Evolutionary conservation across 1,284 basidiomycete species (phyloP), one percentile per base, ranked within the genome.

Genomic region (Ceratobasidium sp.): DNA sequence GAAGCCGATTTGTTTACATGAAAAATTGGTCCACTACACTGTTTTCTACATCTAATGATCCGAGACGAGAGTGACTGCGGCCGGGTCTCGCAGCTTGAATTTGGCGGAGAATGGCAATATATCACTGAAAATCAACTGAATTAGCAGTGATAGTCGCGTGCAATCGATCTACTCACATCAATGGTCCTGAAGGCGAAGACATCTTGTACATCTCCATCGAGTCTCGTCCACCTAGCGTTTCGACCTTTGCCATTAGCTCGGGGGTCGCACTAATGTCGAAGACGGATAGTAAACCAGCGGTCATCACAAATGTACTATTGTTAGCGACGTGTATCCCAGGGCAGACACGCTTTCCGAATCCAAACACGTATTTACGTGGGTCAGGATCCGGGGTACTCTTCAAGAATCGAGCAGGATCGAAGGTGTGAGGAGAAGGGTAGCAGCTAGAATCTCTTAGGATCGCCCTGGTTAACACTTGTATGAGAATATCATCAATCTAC

Each of bases 351-450:
- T 45, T 43, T 12, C 61, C 61, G 41, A 52, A 65, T 18, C 61
- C 61, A 34, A 48, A 65, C 3, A 65, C 52, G 61, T 52, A 65
- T 30, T 52, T 28, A 16, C 61, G 46, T 12, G 61, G 61, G 23
- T 65, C 61, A n/a, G 61, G 61, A 21, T 65, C 61, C 3, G 61
- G 61, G 6, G 16, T 45, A 12, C 46, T 28, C 30, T 34, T 52
- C 21, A 65, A 32, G 61, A 50, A 65, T 26, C 61, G 61, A n/a
- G 23, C 14, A 2, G 61, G 61, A 26, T 65, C 43, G 34, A 65
- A 65, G 10, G 28, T 52, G 32, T 48, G 18, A 5, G 61, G 61
- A 30, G 14, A 16, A 8, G 45, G 16, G 48, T 34, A 65, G 16
- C 52, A 46, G 18, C 52, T 46, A 3, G 61, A 46, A n/a, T 65